Evolutionary conservation across 2,329 filamentous ascomycete species (phyloP).

Genomic region (Colletotrichum spinosum): DNA sequence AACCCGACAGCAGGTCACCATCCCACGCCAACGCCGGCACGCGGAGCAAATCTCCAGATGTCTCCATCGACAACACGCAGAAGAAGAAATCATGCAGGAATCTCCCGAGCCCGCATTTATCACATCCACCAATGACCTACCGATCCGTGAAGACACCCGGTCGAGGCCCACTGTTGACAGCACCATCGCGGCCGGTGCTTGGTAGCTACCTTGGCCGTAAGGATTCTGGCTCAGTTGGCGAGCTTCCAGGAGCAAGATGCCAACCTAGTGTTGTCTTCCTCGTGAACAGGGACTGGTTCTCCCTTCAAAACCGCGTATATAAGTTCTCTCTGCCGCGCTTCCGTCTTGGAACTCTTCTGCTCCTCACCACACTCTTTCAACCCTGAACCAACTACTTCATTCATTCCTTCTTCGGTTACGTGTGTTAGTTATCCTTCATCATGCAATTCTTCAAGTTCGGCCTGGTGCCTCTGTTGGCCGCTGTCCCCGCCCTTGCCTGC

Average conservation of each 20-base stretch:
- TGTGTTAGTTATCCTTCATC: constrained; percentile 2
- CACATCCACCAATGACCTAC: constrained; percentile 9
- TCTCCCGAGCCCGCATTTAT: constrained; percentile 12
- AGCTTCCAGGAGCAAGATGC: neutral
- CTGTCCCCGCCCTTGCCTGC: constrained; percentile 46
- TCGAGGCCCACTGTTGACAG: neutral
- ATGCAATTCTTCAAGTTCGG: constrained; percentile 36
- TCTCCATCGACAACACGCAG: constrained; percentile 17
- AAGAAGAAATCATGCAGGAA: constrained; percentile 22
- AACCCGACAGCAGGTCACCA: neutral
- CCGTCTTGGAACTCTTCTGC: constrained; percentile 12
- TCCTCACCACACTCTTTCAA: constrained; percentile 19
- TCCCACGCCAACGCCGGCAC: constrained; percentile 18
- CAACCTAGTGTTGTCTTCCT: neutral
- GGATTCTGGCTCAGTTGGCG: too few species aligned
- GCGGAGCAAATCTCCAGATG: constrained; percentile 29
- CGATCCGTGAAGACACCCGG: neutral
- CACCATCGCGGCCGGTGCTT: too few species aligned
- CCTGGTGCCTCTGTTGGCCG: constrained; percentile 41
- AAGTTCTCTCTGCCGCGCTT: constrained; percentile 5
- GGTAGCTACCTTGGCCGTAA: too few species aligned
- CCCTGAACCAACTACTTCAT: constrained; percentile 22
- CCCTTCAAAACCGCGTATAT: constrained; percentile 19
- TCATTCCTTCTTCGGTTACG: constrained; percentile 12
- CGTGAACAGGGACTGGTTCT: constrained; percentile 2